phyloP scores from a whole-genome alignment of 805 yeast species.

The Kluyveromyces lactis region DNA sequence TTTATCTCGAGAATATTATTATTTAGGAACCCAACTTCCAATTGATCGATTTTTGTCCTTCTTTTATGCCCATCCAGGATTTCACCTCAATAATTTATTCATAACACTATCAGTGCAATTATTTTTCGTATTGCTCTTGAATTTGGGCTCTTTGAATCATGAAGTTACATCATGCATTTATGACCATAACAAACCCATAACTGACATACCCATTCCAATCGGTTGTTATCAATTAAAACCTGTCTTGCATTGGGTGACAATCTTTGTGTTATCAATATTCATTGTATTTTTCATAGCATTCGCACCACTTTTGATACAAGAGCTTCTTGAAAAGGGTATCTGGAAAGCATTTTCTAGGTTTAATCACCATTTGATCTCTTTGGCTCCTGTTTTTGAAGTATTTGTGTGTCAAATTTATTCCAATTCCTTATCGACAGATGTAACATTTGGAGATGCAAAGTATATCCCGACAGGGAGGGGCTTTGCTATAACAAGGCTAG shows the following conservation, averaged over 20 bases:
- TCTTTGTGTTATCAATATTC: slow-evolving; percentile 82
- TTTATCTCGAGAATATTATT: slow-evolving; percentile 84
- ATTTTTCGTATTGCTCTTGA: slow-evolving; percentile 72
- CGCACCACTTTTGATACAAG: slow-evolving; percentile 81
- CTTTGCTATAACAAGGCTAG: slow-evolving; percentile 75
- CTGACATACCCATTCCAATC: slow-evolving; percentile 63
- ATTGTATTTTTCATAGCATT: slow-evolving; percentile 91
- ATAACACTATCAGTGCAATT: slow-evolving; percentile 81
- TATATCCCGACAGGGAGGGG: slow-evolving; percentile 93
- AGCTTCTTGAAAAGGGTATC: slow-evolving; percentile 75
- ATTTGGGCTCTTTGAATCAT: slow-evolving; percentile 68
- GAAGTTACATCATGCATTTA: slow-evolving; percentile 66
- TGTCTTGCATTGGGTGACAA: slow-evolving; percentile 81
- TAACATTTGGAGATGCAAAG: slow-evolving; percentile 85
- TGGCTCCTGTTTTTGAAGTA: slow-evolving; percentile 90
- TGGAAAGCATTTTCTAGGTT: slow-evolving; percentile 67
- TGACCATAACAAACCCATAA: slow-evolving; percentile 57
- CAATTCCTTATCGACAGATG: slow-evolving; percentile 61
- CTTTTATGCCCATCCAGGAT: slow-evolving; percentile 95
- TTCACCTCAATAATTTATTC: slow-evolving; percentile 84
- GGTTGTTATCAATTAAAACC: slow-evolving; percentile 87
- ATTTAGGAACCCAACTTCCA: slow-evolving; percentile 82
- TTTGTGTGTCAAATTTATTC: slow-evolving; percentile 93
- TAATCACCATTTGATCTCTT: slow-evolving; percentile 64
- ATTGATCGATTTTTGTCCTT: slow-evolving; percentile 85